Evolutionary conservation across 2,329 filamentous ascomycete genomes (phyloP), one percentile per base, ranked within the genome.

Genomic region (Catunica adiposa): DNA sequence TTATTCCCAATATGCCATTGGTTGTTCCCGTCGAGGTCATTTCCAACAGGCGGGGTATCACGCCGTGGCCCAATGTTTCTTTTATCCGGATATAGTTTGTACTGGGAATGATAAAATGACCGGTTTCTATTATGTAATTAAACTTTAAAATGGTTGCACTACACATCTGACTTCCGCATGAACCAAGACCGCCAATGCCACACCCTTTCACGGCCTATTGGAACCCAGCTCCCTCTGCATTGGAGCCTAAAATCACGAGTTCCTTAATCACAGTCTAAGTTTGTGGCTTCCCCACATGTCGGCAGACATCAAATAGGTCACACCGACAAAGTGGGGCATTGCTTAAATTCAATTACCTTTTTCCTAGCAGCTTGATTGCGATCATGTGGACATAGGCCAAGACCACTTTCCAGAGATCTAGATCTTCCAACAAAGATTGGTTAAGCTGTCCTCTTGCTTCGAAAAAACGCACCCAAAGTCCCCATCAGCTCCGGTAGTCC

Each of bases 401-500:
- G 15, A 44, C 40, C 40, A 15, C 20, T 17, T 22, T 22, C 20
- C 15, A 44, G n/a, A 44, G 20, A n/a, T 22, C n/a, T 44, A 8
- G 20, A 22, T 22, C 40, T n/a, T 17, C 8, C 15, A 44, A 44
- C 11, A 44, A 44, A 44, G 20, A 22, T 22, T 11, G 29, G 15
- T 17, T 22, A 44, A 15, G 20, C 3, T 17, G 22, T 17, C 48
- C 56, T 71, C 66, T 79, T 82, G 3, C 66, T 68, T 57, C 74
- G 70, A 62, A 84, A 84, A 62, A 84, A 85, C 0, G 64, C 64
- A 8, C 73, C 72, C 61, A 83, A 63, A 5, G 70, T 69, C 1
- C 74, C 74, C 77, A 84, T 81, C 63, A 84, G 65, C 59, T 73
- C 74, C 20, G 73, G 74, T 61, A 84, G 69, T 4, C 71, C 72